Evolutionary conservation across 768 basidiomycete genomes (phyloP).

Genomic region (Clitopilus hobsonii): DNA sequence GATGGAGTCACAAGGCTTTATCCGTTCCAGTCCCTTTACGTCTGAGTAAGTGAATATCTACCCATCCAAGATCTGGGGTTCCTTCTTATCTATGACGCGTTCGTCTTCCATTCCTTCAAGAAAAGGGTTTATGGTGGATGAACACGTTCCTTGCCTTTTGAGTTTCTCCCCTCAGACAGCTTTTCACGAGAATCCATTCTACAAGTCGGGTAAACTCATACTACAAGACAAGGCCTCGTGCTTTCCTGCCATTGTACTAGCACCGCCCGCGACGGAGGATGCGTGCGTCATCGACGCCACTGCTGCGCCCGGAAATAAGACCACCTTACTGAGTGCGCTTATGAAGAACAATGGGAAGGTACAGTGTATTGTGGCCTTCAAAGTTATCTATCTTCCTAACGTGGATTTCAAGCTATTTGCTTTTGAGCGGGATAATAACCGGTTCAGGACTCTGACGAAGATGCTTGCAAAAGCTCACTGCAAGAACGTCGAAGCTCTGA

Average conservation of each 20-base stretch:
- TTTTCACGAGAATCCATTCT: slow-evolving; percentile 69
- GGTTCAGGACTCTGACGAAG: slow-evolving; percentile 76
- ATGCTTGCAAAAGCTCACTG: slow-evolving; percentile 89
- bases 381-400: too few species aligned
- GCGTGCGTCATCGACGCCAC: slow-evolving; percentile 86
- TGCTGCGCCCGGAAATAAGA: slow-evolving; percentile 97
- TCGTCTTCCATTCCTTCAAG: slow-evolving; percentile 25
- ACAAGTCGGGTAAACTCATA: slow-evolving; percentile 78
- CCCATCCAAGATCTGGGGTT: not conserved
- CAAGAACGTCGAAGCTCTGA: slow-evolving; percentile 69
- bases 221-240: slow-evolving; percentile 98
- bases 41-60: slow-evolving; percentile 37
- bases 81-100: slow-evolving; percentile 4
- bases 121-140: slow-evolving; percentile 65
- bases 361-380: too few species aligned
- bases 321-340: slow-evolving; percentile 86
- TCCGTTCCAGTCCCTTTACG: slow-evolving; percentile 43
- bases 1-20: slow-evolving; percentile 55
- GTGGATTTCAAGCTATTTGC: slow-evolving; percentile 64
- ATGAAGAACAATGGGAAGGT: slow-evolving; percentile 84
- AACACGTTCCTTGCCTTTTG: slow-evolving; percentile 79
- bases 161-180: slow-evolving; percentile 63
- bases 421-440: slow-evolving; percentile 80
- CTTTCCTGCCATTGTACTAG: slow-evolving; percentile 87
- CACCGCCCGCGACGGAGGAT: slow-evolving; percentile 52